Conservation (phyloP, 495 filamentous ascomycete species). For the Chaetomium tenue region DNA sequence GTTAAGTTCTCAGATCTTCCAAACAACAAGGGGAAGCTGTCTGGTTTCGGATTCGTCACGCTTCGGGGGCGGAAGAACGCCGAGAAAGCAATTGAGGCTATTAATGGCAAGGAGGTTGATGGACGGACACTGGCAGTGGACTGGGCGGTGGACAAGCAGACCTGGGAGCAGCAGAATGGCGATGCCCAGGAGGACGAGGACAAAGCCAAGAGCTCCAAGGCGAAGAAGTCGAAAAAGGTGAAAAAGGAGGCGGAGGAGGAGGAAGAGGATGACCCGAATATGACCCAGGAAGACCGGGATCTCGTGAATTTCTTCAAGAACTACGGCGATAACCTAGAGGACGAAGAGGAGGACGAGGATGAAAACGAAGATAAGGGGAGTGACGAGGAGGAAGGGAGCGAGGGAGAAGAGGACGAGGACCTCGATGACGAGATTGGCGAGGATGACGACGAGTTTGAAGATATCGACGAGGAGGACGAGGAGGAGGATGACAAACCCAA, state of each 20-base stretch:
- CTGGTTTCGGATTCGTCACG: constrained; percentile 91
- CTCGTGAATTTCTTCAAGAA: constrained; percentile 36
- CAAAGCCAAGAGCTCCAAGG: constrained; percentile 41
- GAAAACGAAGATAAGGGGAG: constrained; percentile 43
- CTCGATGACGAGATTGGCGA: constrained; percentile 47
- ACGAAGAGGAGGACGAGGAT: constrained; percentile 52
- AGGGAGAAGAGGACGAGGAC: constrained; percentile 38
- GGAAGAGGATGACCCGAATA: constrained; percentile 43
- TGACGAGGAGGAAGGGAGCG: constrained; percentile 37
- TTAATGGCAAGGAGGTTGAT: constrained; percentile 90
- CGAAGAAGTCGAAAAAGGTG: constrained; percentile 66
- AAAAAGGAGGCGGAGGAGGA: constrained; percentile 34
- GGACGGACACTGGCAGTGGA: constrained; percentile 86
- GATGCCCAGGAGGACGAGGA: constrained; percentile 30
- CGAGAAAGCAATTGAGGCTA: constrained; percentile 74
- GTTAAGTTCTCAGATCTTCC: constrained; percentile 80
- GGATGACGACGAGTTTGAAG: constrained; percentile 36
- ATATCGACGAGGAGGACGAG: background rate
- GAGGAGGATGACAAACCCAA: constrained; percentile 37
- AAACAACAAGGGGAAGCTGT: constrained; percentile 65
- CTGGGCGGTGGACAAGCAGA: constrained; percentile 90
- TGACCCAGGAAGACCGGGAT: constrained; percentile 43
- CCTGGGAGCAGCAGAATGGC: constrained; percentile 67
- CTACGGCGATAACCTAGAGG: constrained; percentile 40
- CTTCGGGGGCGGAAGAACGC: constrained; percentile 87